Percentiles rank a stretch among this genome's conserved stretches.
Evolutionary conservation across 306 rosid genomes (phyloP).

Genomic region (Albizia julibrissin): DNA sequence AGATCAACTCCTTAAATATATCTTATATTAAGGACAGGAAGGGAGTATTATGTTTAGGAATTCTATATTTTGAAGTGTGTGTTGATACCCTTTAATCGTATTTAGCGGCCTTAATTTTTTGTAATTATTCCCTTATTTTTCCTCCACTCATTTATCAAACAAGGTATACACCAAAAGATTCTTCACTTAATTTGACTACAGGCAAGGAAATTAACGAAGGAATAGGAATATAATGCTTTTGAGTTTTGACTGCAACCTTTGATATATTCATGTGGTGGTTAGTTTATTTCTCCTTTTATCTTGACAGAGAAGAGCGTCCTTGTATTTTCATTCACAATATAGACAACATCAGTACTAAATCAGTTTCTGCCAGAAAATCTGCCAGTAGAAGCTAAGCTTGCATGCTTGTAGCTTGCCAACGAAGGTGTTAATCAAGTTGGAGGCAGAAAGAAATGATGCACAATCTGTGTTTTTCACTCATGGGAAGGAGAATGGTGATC

Average conservation of each 20-base stretch:
- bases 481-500: not conserved
- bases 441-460: not conserved
- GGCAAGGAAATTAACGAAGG: constrained; percentile 17
- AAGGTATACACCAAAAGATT: not conserved
- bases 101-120: not conserved
- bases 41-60: not conserved
- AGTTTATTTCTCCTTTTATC: constrained; percentile 22
- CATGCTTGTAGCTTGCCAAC: constrained; percentile 21
- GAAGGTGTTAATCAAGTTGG: constrained; percentile 35
- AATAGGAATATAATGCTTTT: not conserved
- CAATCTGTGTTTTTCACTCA: not conserved
- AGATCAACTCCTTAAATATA: no score
- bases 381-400: constrained; percentile 35
- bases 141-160: not conserved
- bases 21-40: no score
- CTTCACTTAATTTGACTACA: not conserved
- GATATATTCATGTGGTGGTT: constrained; percentile 23
- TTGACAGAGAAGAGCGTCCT: constrained; percentile 67
- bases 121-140: not conserved
- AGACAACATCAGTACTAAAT: constrained; percentile 33
- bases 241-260: constrained; percentile 8
- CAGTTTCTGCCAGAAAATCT: constrained; percentile 34
- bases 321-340: constrained; percentile 61
- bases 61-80: not conserved
- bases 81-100: not conserved